Evolutionary conservation across 2,329 filamentous ascomycete species (phyloP), one percentile per base, ranked within the genome.

Genomic region (Fusarium praegraminearum): DNA sequence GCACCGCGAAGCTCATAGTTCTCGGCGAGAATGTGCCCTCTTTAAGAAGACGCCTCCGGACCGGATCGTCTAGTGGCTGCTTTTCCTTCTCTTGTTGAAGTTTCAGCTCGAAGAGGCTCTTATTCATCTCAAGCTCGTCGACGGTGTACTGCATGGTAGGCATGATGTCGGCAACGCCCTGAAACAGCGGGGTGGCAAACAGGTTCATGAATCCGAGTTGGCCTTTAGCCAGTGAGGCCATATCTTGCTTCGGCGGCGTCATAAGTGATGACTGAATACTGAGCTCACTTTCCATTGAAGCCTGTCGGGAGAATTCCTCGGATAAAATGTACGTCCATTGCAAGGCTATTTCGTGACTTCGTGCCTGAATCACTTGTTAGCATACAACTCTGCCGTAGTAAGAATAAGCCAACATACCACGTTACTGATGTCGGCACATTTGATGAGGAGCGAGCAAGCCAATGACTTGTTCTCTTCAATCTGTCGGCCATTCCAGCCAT

Each of bases 391-490:
- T 49, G 30, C 10, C 13, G 15, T 35, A 51, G 24, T 30, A 7
- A 20, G 10, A 35, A 18, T 11, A 35, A 9, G 11, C 44, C 11
- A 36, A 90, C 92, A 79, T 86, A 95, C 93, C 78, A 98, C 96
- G 78, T 99, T 99, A 82, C 95, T 98, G 76, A 99, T 98, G 79
- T 99, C 96, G 40, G 96, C 96, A 78, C 96, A 98, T 79, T 99
- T 99, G 81, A 99, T 98, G 62, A 99, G 83, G 59, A 99, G 83
- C 16, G 94, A 94, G 80, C 96, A 98, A n/a, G 91, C 84, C 47
- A 98, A 81, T 12, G 92, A 89, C 71, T 91, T 92, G 71, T 94
- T 88, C 72, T 94, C 91, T 65, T 96, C 90, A 13, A 91, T 78
- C 71, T 91, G 87, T 70, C 94, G 91, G 7, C 87, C 88, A 64